Conservation (phyloP, 805 yeast genomes). For the Candida boleticola region DNA sequence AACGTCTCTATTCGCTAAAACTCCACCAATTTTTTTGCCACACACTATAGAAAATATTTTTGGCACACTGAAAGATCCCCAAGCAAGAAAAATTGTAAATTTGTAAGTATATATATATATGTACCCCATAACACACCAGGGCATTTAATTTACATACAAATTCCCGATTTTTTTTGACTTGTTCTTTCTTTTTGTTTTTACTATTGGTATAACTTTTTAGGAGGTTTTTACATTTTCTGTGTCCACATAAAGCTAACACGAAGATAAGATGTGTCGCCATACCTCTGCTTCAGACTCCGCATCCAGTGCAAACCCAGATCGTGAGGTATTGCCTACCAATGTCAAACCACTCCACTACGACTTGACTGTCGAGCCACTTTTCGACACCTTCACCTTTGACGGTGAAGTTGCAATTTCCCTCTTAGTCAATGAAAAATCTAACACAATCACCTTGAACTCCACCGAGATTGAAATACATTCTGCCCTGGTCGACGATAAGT, state of each 20-base stretch:
- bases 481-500: constrained; percentile 35
- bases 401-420: constrained; percentile 58
- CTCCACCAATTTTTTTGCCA: too few relatives aligned
- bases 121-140: too few relatives aligned
- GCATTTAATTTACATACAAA: too few relatives aligned
- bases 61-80: too few relatives aligned
- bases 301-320: constrained; percentile 13
- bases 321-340: constrained; percentile 43
- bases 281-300: neutral
- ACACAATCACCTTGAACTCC: constrained; percentile 54
- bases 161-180: too few relatives aligned
- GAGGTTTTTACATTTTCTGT: neutral
- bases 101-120: too few relatives aligned
- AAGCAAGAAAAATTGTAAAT: too few relatives aligned
- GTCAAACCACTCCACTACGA: constrained; percentile 43
- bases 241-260: neutral
- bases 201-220: too few relatives aligned
- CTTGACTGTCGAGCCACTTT: constrained; percentile 41
- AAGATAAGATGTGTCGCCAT: too few relatives aligned
- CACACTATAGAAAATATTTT: too few relatives aligned
- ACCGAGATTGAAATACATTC: constrained; percentile 61
- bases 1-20: too few relatives aligned
- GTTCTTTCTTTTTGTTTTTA: neutral
- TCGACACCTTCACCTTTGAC: constrained; percentile 55
- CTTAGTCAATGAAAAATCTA: constrained; percentile 46